Evolutionary conservation across 495 filamentous ascomycete genomes (phyloP), one percentile per base, ranked within the genome.

Genomic region (Xylaria cubensis): DNA sequence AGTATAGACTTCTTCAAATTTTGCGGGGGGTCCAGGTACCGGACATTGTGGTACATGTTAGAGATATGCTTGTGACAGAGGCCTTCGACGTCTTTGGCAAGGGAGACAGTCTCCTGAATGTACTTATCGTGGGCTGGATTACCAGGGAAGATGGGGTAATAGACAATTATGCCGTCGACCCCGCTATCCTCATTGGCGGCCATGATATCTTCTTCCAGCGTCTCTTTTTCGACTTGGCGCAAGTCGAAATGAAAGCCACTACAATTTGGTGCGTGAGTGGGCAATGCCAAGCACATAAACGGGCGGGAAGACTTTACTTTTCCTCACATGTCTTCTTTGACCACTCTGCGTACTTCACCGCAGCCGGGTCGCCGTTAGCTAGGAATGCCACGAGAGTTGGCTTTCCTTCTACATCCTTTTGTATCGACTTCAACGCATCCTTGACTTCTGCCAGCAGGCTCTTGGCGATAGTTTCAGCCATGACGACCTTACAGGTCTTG

Each of bases 31-130:
- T 99, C 96, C 44, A 99, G 86, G 84, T 94, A 98, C 63, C 96
- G 93, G 76, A 96, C 89, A 83, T 99, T 99, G 85, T 98, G 92
- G 85, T 98, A 99, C 94, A 99, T 97, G 87, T 99, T 99, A 88
- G 95, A 96, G 77, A 98, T 91, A 83, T 98, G 96, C 70, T 88
- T 90, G 80, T 98, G 95, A 75, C 91, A 94, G 66, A 99, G 91
- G 29, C 96, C 96, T 77, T 99, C 96, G 69, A 99, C 96, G 74
- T 99, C 96, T 82, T 99, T 99, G 79, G 85, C 80, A 59, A 97
- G 87, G 67, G 92, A 87, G 29, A 97, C 93, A n/a, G 97, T 92
- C 83, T 98, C 94, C 83, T 98, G 96, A 71, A 99, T 89, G 81
- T 98, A 97, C 76, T 91, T 90, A 80, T 99, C 96, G 76, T 97